Evolutionary conservation across 1,284 basidiomycete species (phyloP).

Genomic region (Bondarzewia mesenterica): DNA sequence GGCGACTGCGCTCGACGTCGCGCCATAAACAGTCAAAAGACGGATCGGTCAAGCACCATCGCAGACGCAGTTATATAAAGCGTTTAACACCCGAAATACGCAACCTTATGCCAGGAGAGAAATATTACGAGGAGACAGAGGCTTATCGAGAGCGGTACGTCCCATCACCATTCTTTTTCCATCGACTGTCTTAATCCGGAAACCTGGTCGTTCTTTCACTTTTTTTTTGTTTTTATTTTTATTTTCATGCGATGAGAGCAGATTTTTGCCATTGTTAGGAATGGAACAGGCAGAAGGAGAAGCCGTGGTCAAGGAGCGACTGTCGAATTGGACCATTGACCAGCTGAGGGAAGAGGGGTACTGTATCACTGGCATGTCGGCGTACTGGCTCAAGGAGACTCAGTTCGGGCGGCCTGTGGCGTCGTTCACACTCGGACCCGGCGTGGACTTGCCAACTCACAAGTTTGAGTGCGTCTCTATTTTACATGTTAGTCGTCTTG

Average conservation of each 20-base stretch:
- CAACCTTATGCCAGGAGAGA: conserved; percentile 26
- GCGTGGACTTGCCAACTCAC: conserved; percentile 48
- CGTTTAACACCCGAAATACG: conserved; percentile 24
- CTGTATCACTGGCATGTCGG: conserved; percentile 53
- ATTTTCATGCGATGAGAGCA: conserved; percentile 18
- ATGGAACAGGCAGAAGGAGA: conserved; percentile 62
- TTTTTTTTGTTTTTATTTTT: background rate
- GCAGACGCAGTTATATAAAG: conserved; percentile 23
- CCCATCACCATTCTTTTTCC: background rate
- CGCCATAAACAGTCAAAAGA: conserved; percentile 8
- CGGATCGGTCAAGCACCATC: background rate
- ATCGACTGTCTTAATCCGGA: background rate
- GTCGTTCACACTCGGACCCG: conserved; percentile 49
- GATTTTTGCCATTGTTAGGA: conserved; percentile 56
- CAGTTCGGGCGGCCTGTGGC: conserved; percentile 57
- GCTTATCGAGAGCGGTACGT: conserved; percentile 37
- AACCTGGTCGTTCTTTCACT: no score
- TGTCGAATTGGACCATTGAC: conserved; percentile 56
- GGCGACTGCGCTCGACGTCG: conserved; percentile 29
- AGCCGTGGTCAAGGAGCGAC: conserved; percentile 46
- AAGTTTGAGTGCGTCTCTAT: conserved; percentile 47
- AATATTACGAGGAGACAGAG: conserved; percentile 35
- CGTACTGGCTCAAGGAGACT: conserved; percentile 55
- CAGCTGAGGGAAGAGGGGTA: conserved; percentile 62
- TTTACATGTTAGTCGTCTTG: background rate